Percentiles rank a stretch among this genome's conserved stretches.
These are phyloP conservation scores for Hygrophorus pudorinus DNA, from an alignment of 768 basidiomycete species.

Conservation along the genomic window DNA sequence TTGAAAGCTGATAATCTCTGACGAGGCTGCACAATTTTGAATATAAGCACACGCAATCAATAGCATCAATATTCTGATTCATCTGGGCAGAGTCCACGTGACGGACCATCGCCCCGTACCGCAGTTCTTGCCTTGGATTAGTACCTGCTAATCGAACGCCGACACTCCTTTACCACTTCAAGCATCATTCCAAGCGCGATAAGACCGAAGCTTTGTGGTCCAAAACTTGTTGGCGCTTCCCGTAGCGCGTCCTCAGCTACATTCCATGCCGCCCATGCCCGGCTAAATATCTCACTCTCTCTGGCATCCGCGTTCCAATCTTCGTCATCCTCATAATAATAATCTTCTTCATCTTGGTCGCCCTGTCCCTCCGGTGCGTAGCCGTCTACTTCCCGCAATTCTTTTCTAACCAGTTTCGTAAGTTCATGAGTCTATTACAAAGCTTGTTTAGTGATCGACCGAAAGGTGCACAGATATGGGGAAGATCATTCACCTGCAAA, in stretches of 20 bases:
- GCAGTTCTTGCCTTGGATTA: no score
- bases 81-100: no score
- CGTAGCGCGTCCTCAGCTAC: slow-evolving; percentile 22
- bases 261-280: slow-evolving; percentile 36
- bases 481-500: slow-evolving; percentile 24
- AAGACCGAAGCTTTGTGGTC: slow-evolving; percentile 35
- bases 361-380: slow-evolving; percentile 16
- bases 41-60: no score
- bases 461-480: neutral
- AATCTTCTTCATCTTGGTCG: slow-evolving; percentile 14
- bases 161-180: slow-evolving; percentile 24
- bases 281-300: slow-evolving; percentile 18
- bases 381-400: slow-evolving; percentile 15
- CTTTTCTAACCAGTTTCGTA: slow-evolving; percentile 24
- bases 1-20: no score
- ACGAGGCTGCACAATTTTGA: no score
- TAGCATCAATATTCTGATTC: no score
- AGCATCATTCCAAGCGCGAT: slow-evolving; percentile 33
- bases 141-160: no score
- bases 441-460: slow-evolving; percentile 4
- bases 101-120: no score
- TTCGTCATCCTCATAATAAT: slow-evolving; percentile 18
- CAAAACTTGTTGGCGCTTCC: slow-evolving; percentile 22
- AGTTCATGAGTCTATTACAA: slow-evolving; percentile 28
- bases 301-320: neutral